Conservation (phyloP, 2,329 filamentous ascomycete genomes). For the Cladosporium sp. region DNA sequence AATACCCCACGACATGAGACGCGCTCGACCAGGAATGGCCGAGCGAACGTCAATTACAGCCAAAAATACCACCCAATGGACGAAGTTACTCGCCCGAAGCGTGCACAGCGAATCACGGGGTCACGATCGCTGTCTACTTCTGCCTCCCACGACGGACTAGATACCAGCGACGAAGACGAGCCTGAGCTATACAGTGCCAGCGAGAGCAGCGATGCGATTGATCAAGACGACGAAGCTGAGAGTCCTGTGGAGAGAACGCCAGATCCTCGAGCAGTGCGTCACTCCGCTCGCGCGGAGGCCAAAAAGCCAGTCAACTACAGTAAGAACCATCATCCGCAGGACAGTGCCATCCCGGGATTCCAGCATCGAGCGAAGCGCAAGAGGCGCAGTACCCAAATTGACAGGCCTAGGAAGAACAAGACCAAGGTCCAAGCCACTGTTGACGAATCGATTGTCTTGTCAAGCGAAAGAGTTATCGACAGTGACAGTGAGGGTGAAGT, state of each 20-base stretch:
- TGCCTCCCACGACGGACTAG: neutral
- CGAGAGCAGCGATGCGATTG: slow-evolving; percentile 4
- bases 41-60: slow-evolving; percentile 15
- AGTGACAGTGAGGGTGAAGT: neutral
- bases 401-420: neutral
- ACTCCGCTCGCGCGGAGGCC: slow-evolving; percentile 20
- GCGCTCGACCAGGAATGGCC: slow-evolving; percentile 17
- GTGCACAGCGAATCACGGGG: slow-evolving; percentile 9
- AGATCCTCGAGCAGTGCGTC: slow-evolving; percentile 22
- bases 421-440: neutral
- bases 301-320: slow-evolving; percentile 23
- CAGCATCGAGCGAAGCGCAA: slow-evolving; percentile 14
- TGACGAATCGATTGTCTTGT: neutral
- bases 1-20: slow-evolving; percentile 14
- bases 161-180: slow-evolving; percentile 8
- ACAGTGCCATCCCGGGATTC: slow-evolving; percentile 20
- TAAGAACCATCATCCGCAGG: slow-evolving; percentile 24
- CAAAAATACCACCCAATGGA: slow-evolving; percentile 27
- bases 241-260: slow-evolving; percentile 3
- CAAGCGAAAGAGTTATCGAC: neutral
- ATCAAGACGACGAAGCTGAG: neutral
- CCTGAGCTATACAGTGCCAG: neutral
- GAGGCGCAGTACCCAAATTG: neutral
- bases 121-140: neutral
- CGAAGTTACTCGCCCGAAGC: slow-evolving; percentile 19